phyloP scores from a whole-genome alignment of 2,329 filamentous ascomycete species.

The Xylaria sp. region DNA sequence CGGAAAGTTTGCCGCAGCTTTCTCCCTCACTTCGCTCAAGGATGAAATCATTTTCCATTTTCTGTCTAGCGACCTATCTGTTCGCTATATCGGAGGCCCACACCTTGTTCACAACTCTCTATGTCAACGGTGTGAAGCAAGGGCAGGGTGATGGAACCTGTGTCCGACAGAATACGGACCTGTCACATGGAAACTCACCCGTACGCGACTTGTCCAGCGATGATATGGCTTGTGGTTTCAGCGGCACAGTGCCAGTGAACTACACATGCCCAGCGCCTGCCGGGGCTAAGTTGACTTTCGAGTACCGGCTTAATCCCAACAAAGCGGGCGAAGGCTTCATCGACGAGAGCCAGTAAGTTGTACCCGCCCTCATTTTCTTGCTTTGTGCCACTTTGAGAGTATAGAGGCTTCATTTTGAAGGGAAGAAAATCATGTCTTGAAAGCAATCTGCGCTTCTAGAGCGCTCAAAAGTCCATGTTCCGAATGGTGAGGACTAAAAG shows the following conservation, averaged over 20 bases:
- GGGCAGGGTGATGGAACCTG: constrained; percentile 79
- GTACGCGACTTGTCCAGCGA: constrained; percentile 66
- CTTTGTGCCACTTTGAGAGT: background rate
- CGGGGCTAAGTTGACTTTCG: constrained; percentile 70
- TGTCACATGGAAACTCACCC: constrained; percentile 64
- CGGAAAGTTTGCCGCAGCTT: background rate
- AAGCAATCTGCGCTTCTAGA: background rate
- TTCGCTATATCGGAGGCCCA: constrained; percentile 57
- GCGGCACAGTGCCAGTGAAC: constrained; percentile 57
- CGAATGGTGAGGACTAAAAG: background rate
- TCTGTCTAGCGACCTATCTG: constrained; percentile 26
- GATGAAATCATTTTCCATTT: constrained; percentile 51
- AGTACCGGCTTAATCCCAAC: constrained; percentile 71
- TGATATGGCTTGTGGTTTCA: constrained; percentile 74
- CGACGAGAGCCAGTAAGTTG: constrained; percentile 56
- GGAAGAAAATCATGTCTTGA: background rate
- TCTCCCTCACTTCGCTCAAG: background rate
- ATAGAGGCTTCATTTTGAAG: background rate
- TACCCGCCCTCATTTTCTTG: too few relatives aligned
- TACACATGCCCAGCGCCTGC: constrained; percentile 61
- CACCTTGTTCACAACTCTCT: constrained; percentile 71
- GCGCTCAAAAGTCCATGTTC: background rate
- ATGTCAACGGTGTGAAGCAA: constrained; percentile 69
- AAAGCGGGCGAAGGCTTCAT: constrained; percentile 64
- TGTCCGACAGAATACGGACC: constrained; percentile 70